Base-by-base conservation (phyloP, 2,329 filamentous ascomycete genomes). In the Pyrenochaeta sp. region DNA sequence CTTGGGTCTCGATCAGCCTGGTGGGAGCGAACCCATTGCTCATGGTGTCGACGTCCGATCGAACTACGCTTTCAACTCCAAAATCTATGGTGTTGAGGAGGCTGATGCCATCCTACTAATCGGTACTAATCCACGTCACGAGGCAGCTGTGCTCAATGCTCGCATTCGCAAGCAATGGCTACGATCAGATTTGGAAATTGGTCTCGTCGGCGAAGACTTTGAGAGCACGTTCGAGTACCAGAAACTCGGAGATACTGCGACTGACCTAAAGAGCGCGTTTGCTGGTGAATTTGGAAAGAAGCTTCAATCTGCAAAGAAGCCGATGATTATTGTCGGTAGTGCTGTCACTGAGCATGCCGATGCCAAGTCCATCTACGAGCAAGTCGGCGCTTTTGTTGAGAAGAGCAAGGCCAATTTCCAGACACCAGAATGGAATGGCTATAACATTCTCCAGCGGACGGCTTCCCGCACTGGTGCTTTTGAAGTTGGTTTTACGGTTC, bases 161-260 rank as follows among this genome's bases (percentile, higher is more conserved):
- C 91, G 95, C 64, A 99, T 99, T 73, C 87, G 95, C 71, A 99
- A 99, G 83, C 93, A 97, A 78, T 99, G 94, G 90, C 83, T 99
- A 66, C 89, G 93, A 66, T 97, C 95, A 31, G 93, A 98, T 67
- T 87, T 99, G 20, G 90, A 98, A 76, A 87, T 99, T 68, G 95
- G 90, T 61, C 86, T 97, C 54, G 88, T 99, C 64, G 95, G 95
- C 61, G 90, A 97, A 81, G 80, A 88, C 33, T 99, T 94, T 77
- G 87, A 96, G 43, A 96, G 93, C 51, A 99, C 93, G 29, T 99
- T 98, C 72, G 93, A 97, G 68, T 96, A 94, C 71, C 89, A 96
- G 78, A 91, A 97, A 73, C 86, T 98, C 35, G 95, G 95, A 63
- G 81, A 84, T 45, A 90, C 94, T 75, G 85, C 90, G 56, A 86